Evolutionary conservation across 2,329 filamentous ascomycete genomes (phyloP), one percentile per base, ranked within the genome.

Genomic region (Phialophora tarda): DNA sequence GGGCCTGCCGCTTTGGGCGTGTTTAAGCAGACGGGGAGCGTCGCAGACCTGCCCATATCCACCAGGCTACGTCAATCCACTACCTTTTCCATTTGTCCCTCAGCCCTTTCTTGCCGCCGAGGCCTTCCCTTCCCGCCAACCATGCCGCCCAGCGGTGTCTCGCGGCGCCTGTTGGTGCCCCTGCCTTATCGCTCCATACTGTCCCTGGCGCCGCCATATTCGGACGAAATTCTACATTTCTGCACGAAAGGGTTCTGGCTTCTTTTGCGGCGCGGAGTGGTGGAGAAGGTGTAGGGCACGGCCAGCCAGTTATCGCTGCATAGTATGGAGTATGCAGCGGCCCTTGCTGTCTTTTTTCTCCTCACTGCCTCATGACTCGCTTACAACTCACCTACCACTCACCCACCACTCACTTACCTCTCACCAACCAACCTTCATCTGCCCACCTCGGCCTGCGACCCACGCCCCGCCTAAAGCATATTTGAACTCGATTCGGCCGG

Each of bases 61-160:
- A 61, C 44, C 14, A 3, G 41, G n/a, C n/a, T 17, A 21, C 53
- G 26, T 32, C 28, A 28, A 17, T 60, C 3, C 2, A n/a, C 26
- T 26, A 4, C 2, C 3, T 41, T 60, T 41, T 41, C n/a, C 12
- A 50, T 55, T 14, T 50, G 41, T 56, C 44, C 44, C 24, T 30
- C 41, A 56, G 32, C 44, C 63, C 54, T 62, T 41, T 63, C 59
- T 69, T 67, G 67, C 64, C 67, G 67, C 64, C 64, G 57, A 60
- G 21, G 28, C 24, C 60, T 55, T 56, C 53, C 65, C 58, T 56
- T 51, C 48, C 38, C 56, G 38, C 61, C 60, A 66, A 62, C 58
- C 67, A 64, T 53, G 60, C 23, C 44, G 30, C 59, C 48, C 34
- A 28, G 24, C 17, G 8, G 23, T 26, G 41, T 41, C 59, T 65